Evolutionary conservation across 2,329 filamentous ascomycete genomes (phyloP).

Genomic region (Beauveria bassiana): DNA sequence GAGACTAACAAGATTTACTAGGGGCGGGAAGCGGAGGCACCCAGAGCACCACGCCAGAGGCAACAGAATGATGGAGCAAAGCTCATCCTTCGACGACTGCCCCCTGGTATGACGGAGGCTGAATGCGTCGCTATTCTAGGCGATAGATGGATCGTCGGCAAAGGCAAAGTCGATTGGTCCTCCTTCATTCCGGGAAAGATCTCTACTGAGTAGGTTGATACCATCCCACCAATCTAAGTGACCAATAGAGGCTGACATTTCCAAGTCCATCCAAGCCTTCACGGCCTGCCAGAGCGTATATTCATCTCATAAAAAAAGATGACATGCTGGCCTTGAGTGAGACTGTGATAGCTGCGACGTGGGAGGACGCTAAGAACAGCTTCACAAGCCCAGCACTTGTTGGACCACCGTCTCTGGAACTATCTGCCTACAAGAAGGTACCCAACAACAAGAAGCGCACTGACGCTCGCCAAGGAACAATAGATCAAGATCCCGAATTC

Average conservation of each 20-base stretch:
- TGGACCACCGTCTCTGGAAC: slow-evolving; percentile 73
- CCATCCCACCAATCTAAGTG: neutral
- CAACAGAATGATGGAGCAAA: slow-evolving; percentile 62
- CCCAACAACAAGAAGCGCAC: slow-evolving; percentile 66
- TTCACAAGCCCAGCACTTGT: slow-evolving; percentile 64
- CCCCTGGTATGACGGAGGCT: slow-evolving; percentile 71
- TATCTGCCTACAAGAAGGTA: slow-evolving; percentile 75
- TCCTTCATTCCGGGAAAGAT: slow-evolving; percentile 61
- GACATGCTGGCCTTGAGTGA: slow-evolving; percentile 62
- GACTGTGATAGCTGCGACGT: slow-evolving; percentile 57
- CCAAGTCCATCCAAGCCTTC: slow-evolving; percentile 76
- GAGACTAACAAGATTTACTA: neutral
- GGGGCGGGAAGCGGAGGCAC: slow-evolving; percentile 18
- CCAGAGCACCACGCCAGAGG: slow-evolving; percentile 39
- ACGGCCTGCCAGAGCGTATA: slow-evolving; percentile 68
- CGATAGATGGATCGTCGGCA: slow-evolving; percentile 72
- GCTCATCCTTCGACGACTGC: slow-evolving; percentile 74
- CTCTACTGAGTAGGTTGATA: slow-evolving; percentile 64
- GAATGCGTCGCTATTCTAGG: slow-evolving; percentile 71
- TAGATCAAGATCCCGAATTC: slow-evolving; percentile 94
- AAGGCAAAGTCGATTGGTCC: slow-evolving; percentile 79
- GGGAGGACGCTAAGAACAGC: slow-evolving; percentile 77
- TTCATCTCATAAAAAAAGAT: slow-evolving; percentile 69
- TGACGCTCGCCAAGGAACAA: slow-evolving; percentile 85
- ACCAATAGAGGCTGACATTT: neutral